A percentile compares a stretch with the other conserved stretches of the same genome.
Evolutionary conservation across 140 eudicot species (phyloP).

Genomic region (Senecio squalidus): DNA sequence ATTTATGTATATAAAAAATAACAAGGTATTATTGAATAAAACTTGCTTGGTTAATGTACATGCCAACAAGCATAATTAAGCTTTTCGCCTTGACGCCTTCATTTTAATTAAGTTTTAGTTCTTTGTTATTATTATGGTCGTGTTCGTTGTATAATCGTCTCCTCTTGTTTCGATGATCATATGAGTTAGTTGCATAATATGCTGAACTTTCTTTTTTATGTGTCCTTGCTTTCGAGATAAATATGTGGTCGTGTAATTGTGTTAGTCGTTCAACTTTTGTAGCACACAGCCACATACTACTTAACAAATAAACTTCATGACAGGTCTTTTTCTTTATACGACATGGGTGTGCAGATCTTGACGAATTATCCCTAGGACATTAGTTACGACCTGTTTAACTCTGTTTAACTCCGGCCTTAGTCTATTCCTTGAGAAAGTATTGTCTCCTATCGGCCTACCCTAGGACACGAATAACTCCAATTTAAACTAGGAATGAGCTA

Average conservation of each 20-base stretch:
- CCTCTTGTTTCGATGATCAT: not conserved
- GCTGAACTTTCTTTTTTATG: not conserved
- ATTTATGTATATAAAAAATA: constrained; percentile 5
- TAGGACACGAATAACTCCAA: too few relatives aligned
- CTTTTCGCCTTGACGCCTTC: not conserved
- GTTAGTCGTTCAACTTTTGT: not conserved
- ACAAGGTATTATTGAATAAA: constrained; percentile 18
- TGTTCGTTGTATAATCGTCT: too few relatives aligned
- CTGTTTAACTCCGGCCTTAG: too few relatives aligned
- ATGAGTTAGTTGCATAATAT: not conserved
- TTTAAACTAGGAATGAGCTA: too few relatives aligned
- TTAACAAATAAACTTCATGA: not conserved
- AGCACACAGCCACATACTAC: not conserved
- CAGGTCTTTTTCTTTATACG: not conserved
- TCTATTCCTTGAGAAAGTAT: too few relatives aligned
- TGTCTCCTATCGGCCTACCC: too few relatives aligned
- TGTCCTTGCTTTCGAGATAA: not conserved
- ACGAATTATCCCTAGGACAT: not conserved
- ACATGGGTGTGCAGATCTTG: not conserved
- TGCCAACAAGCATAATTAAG: constrained; percentile 8
- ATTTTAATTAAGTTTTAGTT: too few relatives aligned
- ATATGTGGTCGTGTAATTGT: not conserved
- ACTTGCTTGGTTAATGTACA: constrained; percentile 27
- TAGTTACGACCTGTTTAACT: too few relatives aligned
- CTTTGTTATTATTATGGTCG: too few relatives aligned